Conservation (phyloP, 305 asterid genomes). For the Solanum hybrid region DNA sequence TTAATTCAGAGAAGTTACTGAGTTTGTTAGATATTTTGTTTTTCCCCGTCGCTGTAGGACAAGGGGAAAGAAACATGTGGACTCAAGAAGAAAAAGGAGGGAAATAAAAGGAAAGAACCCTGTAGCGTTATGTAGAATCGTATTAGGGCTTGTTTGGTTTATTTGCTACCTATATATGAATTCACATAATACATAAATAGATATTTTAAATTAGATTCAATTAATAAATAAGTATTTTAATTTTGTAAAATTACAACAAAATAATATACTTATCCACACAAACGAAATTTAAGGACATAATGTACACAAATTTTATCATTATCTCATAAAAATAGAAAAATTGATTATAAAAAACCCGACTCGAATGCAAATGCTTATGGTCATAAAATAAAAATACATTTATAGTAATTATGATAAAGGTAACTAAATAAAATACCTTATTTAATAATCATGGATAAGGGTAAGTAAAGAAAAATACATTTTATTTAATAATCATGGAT, state of each 20-base stretch:
- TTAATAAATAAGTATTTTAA: too few relatives aligned
- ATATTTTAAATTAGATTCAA: too few relatives aligned
- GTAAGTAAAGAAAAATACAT: background rate
- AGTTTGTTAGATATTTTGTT: background rate
- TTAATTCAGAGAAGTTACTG: background rate
- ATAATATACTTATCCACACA: too few relatives aligned
- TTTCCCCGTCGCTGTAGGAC: background rate
- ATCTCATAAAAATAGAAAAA: too few relatives aligned
- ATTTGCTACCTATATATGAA: background rate
- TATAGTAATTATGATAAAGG: background rate
- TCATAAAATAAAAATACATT: background rate
- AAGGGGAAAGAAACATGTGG: background rate
- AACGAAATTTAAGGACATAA: too few relatives aligned
- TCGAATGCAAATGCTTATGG: background rate
- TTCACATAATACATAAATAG: background rate
- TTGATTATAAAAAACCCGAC: fast-evolving
- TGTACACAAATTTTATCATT: too few relatives aligned
- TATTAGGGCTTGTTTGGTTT: background rate
- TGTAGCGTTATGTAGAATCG: background rate
- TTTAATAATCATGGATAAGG: background rate
- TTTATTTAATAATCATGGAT: background rate
- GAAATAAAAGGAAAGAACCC: background rate
- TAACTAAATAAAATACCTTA: background rate
- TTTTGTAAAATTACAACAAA: too few relatives aligned
- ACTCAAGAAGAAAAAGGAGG: background rate